Evolutionary conservation across 805 yeast genomes (phyloP).

Genomic region (Barnettozyma californica): DNA sequence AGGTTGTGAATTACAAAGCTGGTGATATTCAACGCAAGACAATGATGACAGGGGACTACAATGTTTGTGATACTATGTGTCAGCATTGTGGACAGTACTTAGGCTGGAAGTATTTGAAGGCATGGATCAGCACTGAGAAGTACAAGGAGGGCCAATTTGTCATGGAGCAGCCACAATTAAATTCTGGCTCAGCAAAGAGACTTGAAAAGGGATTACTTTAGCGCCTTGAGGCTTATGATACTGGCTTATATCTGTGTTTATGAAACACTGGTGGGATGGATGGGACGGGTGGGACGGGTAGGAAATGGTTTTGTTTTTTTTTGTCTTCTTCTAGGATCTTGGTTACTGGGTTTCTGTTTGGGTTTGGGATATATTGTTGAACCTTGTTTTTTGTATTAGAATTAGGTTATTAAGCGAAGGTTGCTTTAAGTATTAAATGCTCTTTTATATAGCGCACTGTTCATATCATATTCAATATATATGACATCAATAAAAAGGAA

Average conservation of each 20-base stretch:
- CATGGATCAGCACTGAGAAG: conserved; percentile 39
- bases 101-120: conserved; percentile 61
- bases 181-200: background rate
- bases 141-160: conserved; percentile 61
- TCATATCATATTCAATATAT: background rate
- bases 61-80: conserved; percentile 53
- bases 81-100: conserved; percentile 46
- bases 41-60: conserved; percentile 58
- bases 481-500: background rate
- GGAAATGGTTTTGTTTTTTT: background rate
- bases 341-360: background rate
- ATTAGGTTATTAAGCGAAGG: background rate
- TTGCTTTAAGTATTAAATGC: background rate
- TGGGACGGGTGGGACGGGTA: no score
- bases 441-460: background rate
- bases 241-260: background rate
- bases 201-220: background rate
- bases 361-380: background rate
- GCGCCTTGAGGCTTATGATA: background rate
- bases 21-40: conserved; percentile 34
- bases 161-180: conserved; percentile 25
- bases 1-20: conserved; percentile 39
- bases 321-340: background rate
- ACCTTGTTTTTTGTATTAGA: background rate
- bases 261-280: background rate